These are phyloP conservation scores for Trichophyton rubrum DNA, from an alignment of 2,329 filamentous ascomycete genomes.

Conservation along the genomic window DNA sequence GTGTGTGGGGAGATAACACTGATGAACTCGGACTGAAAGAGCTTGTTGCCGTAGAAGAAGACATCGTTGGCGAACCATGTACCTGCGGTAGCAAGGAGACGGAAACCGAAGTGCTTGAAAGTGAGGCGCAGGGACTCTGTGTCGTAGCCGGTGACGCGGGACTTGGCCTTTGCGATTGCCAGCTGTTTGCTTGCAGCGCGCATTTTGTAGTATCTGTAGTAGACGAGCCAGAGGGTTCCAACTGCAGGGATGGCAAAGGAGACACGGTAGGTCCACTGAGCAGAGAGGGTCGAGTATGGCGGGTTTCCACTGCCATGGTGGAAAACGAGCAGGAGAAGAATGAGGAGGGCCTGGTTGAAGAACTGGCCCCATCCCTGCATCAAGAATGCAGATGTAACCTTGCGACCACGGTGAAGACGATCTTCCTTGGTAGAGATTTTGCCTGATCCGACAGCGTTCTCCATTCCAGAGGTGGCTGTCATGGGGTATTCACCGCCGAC, in stretches of 20 bases:
- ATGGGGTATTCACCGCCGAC: constrained; percentile 79
- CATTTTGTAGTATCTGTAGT: constrained; percentile 96
- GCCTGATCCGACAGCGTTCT: constrained; percentile 73
- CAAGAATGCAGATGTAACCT: constrained; percentile 88
- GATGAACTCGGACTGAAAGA: constrained; percentile 90
- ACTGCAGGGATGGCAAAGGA: constrained; percentile 85
- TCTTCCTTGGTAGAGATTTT: constrained; percentile 84
- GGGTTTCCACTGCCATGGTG: constrained; percentile 64
- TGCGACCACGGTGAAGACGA: constrained; percentile 86
- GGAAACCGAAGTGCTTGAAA: constrained; percentile 71
- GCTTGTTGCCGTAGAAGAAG: constrained; percentile 98
- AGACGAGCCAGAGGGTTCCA: constrained; percentile 86
- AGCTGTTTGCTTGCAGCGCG: constrained; percentile 74
- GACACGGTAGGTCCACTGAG: constrained; percentile 83
- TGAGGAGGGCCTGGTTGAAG: constrained; percentile 81
- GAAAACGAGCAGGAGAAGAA: constrained; percentile 76
- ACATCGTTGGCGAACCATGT: constrained; percentile 95
- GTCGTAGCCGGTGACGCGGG: constrained; percentile 84
- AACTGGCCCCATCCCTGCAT: constrained; percentile 99
- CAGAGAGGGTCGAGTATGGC: constrained; percentile 63
- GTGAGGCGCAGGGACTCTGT: constrained; percentile 67
- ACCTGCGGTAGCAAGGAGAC: constrained; percentile 72
- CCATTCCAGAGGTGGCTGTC: constrained; percentile 90
- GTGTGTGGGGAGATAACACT: constrained; percentile 58
- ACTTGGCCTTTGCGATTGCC: constrained; percentile 68